Conservation (phyloP, 2,329 filamentous ascomycete genomes). For the Fusarium praegraminearum region DNA sequence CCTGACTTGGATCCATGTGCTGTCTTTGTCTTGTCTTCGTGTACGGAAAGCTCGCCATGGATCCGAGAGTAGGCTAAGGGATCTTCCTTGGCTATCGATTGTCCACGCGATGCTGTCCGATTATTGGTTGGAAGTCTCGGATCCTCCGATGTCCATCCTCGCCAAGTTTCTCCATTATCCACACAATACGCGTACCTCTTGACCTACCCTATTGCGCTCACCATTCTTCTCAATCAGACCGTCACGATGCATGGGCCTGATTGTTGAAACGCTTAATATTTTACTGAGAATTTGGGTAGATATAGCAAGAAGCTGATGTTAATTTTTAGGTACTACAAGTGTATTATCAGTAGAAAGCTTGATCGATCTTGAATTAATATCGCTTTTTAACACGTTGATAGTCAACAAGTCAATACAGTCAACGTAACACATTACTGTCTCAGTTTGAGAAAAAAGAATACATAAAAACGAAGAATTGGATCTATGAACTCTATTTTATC, state of each 20-base stretch:
- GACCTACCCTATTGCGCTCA: not conserved
- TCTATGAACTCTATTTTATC: not conserved
- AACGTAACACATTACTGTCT: no score
- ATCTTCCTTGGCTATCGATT: not conserved
- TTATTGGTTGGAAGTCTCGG: not conserved
- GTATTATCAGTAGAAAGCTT: rapidly evolving
- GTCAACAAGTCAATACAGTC: no score
- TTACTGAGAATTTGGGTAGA: rapidly evolving
- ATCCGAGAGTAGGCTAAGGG: not conserved
- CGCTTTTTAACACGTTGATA: no score
- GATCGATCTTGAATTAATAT: no score
- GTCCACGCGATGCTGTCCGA: not conserved
- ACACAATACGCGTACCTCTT: not conserved
- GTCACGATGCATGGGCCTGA: not conserved
- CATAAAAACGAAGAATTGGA: rapidly evolving
- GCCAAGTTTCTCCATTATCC: not conserved
- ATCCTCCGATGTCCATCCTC: not conserved
- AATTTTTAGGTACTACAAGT: not conserved
- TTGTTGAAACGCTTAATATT: rapidly evolving
- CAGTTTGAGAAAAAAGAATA: rapidly evolving
- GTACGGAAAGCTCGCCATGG: no score
- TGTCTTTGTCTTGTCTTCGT: no score
- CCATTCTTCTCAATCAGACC: not conserved
- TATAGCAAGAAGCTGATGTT: rapidly evolving
- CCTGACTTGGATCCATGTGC: not conserved